Base-by-base conservation (phyloP, 2,329 filamentous ascomycete species). In the Chalara sp. region DNA sequence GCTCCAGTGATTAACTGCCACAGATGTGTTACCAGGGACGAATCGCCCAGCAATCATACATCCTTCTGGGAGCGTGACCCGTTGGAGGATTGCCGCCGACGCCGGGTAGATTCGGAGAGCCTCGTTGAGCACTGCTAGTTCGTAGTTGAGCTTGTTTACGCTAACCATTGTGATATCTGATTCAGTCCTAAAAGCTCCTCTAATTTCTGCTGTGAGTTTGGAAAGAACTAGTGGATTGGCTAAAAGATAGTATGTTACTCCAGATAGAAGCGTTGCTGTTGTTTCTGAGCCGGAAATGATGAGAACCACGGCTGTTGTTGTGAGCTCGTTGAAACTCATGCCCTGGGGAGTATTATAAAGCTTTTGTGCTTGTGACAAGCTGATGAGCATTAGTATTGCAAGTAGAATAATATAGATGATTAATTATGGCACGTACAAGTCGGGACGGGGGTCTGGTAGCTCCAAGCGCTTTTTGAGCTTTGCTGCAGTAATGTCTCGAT, bases 151-250 rank as follows among this genome's bases (percentile, higher is more conserved):
- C 1, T 43, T 43, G 8, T 49, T 33, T 12, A 52, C 37, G 13
- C 28, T 48, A 2, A 29, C 32, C 30, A 49, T 48, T 6, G 40
- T 58, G 29, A 60, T 59, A 21, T 59, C 54, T 1, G 12, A 28
- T 28, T 61, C 58, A 7, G 54, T 60, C 6, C 47, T 54, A 56
- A 76, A 76, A 0, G 65, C 50, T 4, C 55, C 50, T 4, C 72
- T 67, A 5, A 77, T 62, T 53, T 78, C 75, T 0, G 62, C 54
- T 3, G 61, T 63, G 3, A 79, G 62, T 32, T 65, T 69, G 2
- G 60, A 53, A 46, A 74, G 56, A 0, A 64, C 61, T 1, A 64
- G 7, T 5, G 51, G 53, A n/a, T 54, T 51, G 7, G 29, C 46
- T 6, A 54, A 41, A 8, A 58, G 53, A 47, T 50, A 54, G 47